Conservation (phyloP, 2,329 filamentous ascomycete genomes). For the Pestalotiopsis sp. region DNA sequence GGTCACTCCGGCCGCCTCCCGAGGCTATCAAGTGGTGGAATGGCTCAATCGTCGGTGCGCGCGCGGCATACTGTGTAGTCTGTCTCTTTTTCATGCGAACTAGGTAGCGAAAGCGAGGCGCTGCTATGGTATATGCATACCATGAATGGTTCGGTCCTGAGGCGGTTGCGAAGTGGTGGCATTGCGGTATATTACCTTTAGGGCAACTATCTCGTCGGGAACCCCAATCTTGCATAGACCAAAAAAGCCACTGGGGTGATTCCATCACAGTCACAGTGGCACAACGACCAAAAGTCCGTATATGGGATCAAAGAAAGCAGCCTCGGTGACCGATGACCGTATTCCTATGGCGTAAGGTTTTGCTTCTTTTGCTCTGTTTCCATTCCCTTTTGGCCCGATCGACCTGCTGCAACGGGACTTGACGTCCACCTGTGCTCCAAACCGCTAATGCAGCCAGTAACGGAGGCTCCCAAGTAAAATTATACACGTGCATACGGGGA, state of each 20-base stretch:
- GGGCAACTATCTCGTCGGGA: too few species aligned
- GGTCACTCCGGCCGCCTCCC: too few species aligned
- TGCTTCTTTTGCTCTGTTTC: background rate
- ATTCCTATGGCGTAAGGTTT: background rate
- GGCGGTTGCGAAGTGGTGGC: too few species aligned
- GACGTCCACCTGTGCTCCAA: background rate
- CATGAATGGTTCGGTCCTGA: too few species aligned
- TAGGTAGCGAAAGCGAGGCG: too few species aligned
- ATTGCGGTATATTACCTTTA: too few species aligned
- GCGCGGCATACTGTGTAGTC: too few species aligned
- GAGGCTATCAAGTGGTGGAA: too few species aligned
- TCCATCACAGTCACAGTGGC: background rate
- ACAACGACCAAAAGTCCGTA: background rate
- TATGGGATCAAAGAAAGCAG: background rate
- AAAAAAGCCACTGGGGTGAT: background rate
- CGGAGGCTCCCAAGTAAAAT: background rate
- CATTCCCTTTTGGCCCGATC: background rate
- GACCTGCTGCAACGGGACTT: background rate
- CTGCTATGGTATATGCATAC: too few species aligned
- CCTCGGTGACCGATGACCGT: background rate
- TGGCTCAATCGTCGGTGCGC: too few species aligned
- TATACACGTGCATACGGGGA: background rate
- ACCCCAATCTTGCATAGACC: too few species aligned
- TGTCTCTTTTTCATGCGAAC: too few species aligned
- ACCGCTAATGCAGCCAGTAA: background rate